Conservation (phyloP, 805 yeast genomes). For the Pichia cephalocereana region DNA sequence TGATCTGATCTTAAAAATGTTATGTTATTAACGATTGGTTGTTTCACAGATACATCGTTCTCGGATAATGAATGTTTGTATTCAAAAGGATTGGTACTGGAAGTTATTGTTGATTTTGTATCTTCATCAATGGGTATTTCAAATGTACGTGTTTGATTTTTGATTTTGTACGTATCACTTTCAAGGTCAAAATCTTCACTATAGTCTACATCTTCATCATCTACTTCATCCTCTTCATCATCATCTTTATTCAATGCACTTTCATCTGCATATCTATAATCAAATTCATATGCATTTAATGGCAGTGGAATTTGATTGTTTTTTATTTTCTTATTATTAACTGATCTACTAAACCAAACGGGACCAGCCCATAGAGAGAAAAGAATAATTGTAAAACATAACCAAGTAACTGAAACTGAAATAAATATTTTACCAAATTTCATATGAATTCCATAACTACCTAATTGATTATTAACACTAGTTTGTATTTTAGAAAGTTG, state of each 20-base stretch:
- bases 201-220: neutral
- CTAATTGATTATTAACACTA: slow-evolving; percentile 27
- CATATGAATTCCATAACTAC: slow-evolving; percentile 38
- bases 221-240: neutral
- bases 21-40: neutral
- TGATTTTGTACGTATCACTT: neutral
- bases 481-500: slow-evolving; percentile 14
- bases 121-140: neutral
- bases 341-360: slow-evolving; percentile 47
- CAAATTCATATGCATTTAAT: slow-evolving; percentile 2
- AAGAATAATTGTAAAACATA: slow-evolving; percentile 25
- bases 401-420: slow-evolving; percentile 22
- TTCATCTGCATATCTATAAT: slow-evolving; percentile 5
- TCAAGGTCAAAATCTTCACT: neutral
- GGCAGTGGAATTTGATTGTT: slow-evolving; percentile 3
- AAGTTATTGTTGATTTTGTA: neutral
- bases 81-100: neutral
- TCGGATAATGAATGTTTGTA: neutral
- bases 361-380: slow-evolving; percentile 32
- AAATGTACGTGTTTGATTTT: neutral
- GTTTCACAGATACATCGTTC: neutral
- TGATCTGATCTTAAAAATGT: neutral
- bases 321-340: neutral
- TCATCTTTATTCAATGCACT: neutral
- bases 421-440: slow-evolving; percentile 33